Percentiles rank a stretch among this genome's conserved stretches.
phyloP scores from a whole-genome alignment of 1,139 yeast species.

The Yamadazyma friedrichii region DNA sequence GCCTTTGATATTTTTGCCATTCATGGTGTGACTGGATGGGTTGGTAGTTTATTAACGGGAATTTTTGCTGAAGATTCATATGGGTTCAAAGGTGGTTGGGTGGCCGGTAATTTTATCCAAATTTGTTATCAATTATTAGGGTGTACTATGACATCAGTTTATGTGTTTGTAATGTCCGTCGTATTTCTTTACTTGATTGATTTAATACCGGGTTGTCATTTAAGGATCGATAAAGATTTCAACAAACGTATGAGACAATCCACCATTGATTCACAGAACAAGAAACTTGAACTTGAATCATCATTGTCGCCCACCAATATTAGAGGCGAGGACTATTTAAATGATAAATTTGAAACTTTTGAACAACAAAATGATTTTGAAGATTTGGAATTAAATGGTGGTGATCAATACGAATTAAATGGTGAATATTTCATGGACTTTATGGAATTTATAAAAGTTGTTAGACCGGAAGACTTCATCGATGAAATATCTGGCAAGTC shows the following conservation, averaged over 20 bases:
- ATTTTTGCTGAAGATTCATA: constrained; percentile 37
- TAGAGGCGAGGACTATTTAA: neutral
- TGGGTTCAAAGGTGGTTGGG: constrained; percentile 47
- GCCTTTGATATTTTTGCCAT: constrained; percentile 47
- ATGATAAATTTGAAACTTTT: neutral
- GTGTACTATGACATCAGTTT: constrained; percentile 38
- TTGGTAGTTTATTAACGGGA: constrained; percentile 44
- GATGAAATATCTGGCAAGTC: constrained; percentile 17
- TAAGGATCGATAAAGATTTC: constrained; percentile 45
- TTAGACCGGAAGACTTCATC: constrained; percentile 42
- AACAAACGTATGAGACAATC: constrained; percentile 31
- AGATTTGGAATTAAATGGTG: constrained; percentile 44
- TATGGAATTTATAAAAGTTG: constrained; percentile 44
- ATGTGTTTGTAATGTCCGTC: constrained; percentile 36
- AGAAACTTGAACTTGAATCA: constrained; percentile 18
- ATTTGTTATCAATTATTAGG: constrained; percentile 50
- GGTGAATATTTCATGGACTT: constrained; percentile 53
- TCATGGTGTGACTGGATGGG: constrained; percentile 46
- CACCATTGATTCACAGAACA: constrained; percentile 5
- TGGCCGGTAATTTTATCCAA: constrained; percentile 47
- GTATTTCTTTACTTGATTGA: constrained; percentile 43
- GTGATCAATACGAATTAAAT: constrained; percentile 50
- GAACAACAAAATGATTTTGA: constrained; percentile 17
- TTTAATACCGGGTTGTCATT: constrained; percentile 44
- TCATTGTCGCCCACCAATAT: constrained; percentile 18